Evolutionary conservation across 805 yeast genomes (phyloP).

Genomic region (Kodamaea kaohsiungensis): DNA sequence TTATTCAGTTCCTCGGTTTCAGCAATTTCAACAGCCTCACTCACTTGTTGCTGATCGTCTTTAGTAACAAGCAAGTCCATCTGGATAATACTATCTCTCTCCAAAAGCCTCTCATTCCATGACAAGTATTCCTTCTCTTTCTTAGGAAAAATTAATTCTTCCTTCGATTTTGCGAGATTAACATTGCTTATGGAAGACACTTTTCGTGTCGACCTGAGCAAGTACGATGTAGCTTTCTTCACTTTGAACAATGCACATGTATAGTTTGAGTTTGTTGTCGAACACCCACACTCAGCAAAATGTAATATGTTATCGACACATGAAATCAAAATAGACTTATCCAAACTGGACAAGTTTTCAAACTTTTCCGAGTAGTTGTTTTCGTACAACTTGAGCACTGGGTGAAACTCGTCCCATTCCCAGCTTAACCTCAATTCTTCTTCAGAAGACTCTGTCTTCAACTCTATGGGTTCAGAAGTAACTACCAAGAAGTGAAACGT

Average conservation of each 20-base stretch:
- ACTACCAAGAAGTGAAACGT: conserved; percentile 53
- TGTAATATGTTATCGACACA: conserved; percentile 64
- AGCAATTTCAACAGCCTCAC: conserved; percentile 2
- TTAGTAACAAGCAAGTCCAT: conserved; percentile 20
- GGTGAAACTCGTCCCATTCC: conserved; percentile 87
- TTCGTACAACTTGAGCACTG: conserved; percentile 57
- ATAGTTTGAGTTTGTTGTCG: conserved; percentile 37
- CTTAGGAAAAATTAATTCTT: conserved; percentile 36
- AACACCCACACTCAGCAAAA: conserved; percentile 65
- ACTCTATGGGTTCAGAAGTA: conserved; percentile 53
- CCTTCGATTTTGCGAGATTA: conserved; percentile 37
- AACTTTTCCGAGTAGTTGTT: conserved; percentile 33
- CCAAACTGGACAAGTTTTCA: conserved; percentile 54
- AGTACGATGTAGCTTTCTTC: conserved; percentile 59
- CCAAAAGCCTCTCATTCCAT: conserved; percentile 35
- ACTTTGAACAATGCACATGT: conserved; percentile 62
- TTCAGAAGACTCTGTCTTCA: conserved; percentile 42
- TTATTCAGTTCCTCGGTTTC: conserved; percentile 8
- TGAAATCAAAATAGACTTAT: conserved; percentile 56
- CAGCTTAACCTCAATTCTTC: conserved; percentile 78
- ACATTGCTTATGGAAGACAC: conserved; percentile 41
- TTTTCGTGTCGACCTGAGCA: conserved; percentile 60
- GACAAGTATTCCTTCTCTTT: conserved; percentile 33
- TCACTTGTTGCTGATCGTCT: conserved; percentile 11
- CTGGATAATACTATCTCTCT: conserved; percentile 30